Base-by-base conservation (phyloP, 306 rosid species). In the Morella rubra region DNA sequence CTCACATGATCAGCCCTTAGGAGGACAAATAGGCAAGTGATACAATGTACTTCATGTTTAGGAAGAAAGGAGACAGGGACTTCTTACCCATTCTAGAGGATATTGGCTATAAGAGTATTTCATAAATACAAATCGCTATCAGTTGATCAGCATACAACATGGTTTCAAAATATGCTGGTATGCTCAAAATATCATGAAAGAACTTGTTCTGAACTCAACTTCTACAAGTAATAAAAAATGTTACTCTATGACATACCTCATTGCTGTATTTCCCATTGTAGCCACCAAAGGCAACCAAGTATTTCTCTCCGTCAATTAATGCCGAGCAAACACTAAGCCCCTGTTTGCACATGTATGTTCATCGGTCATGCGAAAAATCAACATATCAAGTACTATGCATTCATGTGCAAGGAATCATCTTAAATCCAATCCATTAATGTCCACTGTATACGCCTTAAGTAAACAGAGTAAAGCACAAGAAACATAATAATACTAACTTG, bases 181-280 rank as follows among this genome's bases (percentile, higher is more conserved):
- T 15, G 20, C 44, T 62, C 19, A 62, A 62, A 37, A 40, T 64
- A 5, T 64, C 40, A 7, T 13, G 68, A 61, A 45, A 40, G 69
- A 7, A 7, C 11, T 64, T 40, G 44, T 15, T 37, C 37, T 32
- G 37, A 40, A 64, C 14, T 16, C 69, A 37, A 62, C 13, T 15
- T 64, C 14, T 46, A 52, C 13, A 3, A 47, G 73, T n/a, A 59
- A 55, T 11, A 53, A n/a, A 22, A 32, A 51, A 51, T 27, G 22
- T 45, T 42, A 51, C 59, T 64, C 42, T 66, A 69, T 50, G 42
- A 80, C 78, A 70, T 87, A 96, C 99, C 97, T 96, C 96, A 75
- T 89, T 96, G 90, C 97, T 91, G 81, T 96, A 96, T 81, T 73
- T 92, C 77, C 99, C 99, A 70, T 96, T 96, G 83, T 96, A 96